These are phyloP conservation scores for Mycoemilia scoparia DNA, from an alignment of 192 early-diverging fungal genomes.

Conservation along the genomic window DNA sequence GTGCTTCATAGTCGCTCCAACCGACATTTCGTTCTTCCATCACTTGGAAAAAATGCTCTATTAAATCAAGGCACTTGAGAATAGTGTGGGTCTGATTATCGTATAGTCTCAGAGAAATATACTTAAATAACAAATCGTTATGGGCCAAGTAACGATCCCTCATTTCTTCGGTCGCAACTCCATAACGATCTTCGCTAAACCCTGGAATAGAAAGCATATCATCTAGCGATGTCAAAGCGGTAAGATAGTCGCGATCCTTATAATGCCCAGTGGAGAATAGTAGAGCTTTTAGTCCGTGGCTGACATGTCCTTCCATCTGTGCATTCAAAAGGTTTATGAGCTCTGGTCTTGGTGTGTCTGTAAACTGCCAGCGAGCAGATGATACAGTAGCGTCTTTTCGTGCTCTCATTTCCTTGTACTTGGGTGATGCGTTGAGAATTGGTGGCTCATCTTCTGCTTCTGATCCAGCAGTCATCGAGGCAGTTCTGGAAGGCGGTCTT, in stretches of 20 bases:
- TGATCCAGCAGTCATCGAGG: too few relatives aligned
- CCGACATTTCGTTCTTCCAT: slow-evolving; percentile 29
- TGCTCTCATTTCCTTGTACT: slow-evolving; percentile 49
- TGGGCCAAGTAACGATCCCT: slow-evolving; percentile 43
- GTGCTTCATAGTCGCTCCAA: slow-evolving; percentile 67
- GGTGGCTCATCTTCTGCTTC: slow-evolving; percentile 20
- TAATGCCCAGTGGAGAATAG: slow-evolving; percentile 73
- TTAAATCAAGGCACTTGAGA: slow-evolving; percentile 63
- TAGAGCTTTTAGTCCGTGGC: slow-evolving; percentile 30
- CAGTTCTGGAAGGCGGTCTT: too few relatives aligned
- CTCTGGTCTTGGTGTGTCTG: slow-evolving; percentile 45
- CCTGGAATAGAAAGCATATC: slow-evolving; percentile 36
- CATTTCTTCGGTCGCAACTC: slow-evolving; percentile 20
- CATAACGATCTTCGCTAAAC: slow-evolving; percentile 17
- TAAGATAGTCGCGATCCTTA: slow-evolving; percentile 64
- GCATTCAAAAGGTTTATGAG: slow-evolving; percentile 38
- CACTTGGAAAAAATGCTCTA: slow-evolving; percentile 51
- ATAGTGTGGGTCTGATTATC: slow-evolving; percentile 82
- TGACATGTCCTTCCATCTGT: slow-evolving; percentile 43
- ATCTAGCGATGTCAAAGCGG: slow-evolving; percentile 45
- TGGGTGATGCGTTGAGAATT: slow-evolving; percentile 40
- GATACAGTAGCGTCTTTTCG: too few relatives aligned
- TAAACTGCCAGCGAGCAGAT: too few relatives aligned
- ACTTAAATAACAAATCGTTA: slow-evolving; percentile 68
- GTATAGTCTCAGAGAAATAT: slow-evolving; percentile 73